A percentile compares a stretch with the other conserved stretches of the same genome.
Evolutionary conservation across 768 basidiomycete species (phyloP).

Genomic region (Fistulinella prunicolor): DNA sequence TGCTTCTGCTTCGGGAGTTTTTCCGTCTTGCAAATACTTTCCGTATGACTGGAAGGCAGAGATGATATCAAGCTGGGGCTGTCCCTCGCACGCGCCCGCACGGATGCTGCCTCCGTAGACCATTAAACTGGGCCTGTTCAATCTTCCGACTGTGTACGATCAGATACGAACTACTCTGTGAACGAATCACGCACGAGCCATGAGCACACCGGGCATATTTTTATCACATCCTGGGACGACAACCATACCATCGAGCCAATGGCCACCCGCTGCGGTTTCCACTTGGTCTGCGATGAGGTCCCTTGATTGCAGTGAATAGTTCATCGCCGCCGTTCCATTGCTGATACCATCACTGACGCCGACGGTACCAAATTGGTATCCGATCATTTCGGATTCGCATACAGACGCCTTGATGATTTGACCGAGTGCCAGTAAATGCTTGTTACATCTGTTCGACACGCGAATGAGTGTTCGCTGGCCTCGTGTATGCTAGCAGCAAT

Average conservation of each 20-base stretch:
- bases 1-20: slow-evolving; percentile 77
- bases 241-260: slow-evolving; percentile 98
- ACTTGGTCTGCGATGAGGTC: slow-evolving; percentile 98
- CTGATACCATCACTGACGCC: slow-evolving; percentile 99
- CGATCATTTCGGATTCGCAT: slow-evolving; percentile 66
- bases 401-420: slow-evolving; percentile 85
- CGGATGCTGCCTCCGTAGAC: slow-evolving; percentile 96
- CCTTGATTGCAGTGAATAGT: slow-evolving; percentile 93
- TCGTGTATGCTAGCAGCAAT: not conserved
- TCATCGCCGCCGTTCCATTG: slow-evolving; percentile 95
- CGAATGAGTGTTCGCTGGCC: not conserved
- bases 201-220: slow-evolving; percentile 99
- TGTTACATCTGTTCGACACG: slow-evolving; percentile 73
- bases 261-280: slow-evolving; percentile 93
- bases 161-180: not conserved
- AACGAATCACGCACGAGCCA: slow-evolving; percentile 69
- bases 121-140: slow-evolving; percentile 97
- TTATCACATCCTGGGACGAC: slow-evolving; percentile 98
- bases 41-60: slow-evolving; percentile 98
- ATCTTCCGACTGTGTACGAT: slow-evolving; percentile 67
- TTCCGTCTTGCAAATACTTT: slow-evolving; percentile 87
- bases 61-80: slow-evolving; percentile 89
- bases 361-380: slow-evolving; percentile 96
- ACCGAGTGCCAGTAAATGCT: slow-evolving; percentile 86
- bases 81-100: slow-evolving; percentile 86